Evolutionary conservation across 2,329 filamentous ascomycete species (phyloP).

Genomic region (Blumeriella jaapii): DNA sequence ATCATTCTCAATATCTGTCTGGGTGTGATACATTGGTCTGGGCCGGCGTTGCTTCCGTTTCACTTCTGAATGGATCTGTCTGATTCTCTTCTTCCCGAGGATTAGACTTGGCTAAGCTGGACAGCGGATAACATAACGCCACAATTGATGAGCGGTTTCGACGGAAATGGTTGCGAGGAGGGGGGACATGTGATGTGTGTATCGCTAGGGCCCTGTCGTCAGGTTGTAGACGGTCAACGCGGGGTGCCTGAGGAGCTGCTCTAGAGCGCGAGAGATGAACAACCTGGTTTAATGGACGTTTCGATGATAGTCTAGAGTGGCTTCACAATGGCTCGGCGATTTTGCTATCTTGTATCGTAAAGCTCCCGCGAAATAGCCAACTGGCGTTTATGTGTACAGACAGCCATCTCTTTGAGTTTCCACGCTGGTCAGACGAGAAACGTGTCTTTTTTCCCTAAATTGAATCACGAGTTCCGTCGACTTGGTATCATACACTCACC

Average conservation of each 20-base stretch:
- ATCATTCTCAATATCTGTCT: background rate
- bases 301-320: background rate
- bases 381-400: no score
- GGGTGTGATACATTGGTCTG: slow-evolving; percentile 2
- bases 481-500: no score
- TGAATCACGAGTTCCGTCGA: no score
- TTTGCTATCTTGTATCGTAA: no score
- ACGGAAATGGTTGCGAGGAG: background rate
- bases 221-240: background rate
- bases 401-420: no score
- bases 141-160: slow-evolving; percentile 1
- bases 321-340: background rate
- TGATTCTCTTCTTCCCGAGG: slow-evolving; percentile 1
- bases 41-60: slow-evolving; percentile 7
- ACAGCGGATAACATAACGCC: background rate
- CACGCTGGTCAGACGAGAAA: no score
- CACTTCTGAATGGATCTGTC: background rate
- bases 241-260: background rate
- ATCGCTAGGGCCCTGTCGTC: slow-evolving; percentile 8
- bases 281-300: slow-evolving; percentile 2
- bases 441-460: no score
- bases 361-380: no score
- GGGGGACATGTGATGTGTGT: slow-evolving; percentile 10
- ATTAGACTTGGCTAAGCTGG: slow-evolving; percentile 2
- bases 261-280: slow-evolving; percentile 1